Percentiles rank a stretch among this genome's conserved stretches.
phyloP scores from a whole-genome alignment of 495 filamentous ascomycete species.

The Daldinia vernicosa region DNA sequence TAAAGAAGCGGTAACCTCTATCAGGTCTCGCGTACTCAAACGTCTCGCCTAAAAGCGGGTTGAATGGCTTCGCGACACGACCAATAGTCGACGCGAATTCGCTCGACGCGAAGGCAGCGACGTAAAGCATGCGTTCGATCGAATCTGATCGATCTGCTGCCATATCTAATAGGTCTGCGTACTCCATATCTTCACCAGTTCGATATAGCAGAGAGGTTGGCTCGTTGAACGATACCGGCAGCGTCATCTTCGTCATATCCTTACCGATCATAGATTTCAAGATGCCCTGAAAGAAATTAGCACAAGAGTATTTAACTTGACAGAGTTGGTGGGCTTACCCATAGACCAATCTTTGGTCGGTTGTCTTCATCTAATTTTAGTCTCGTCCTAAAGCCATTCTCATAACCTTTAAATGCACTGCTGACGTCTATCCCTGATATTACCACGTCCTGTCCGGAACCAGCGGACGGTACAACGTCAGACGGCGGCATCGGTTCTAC shows the following conservation, averaged over 20 bases:
- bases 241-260: conserved; percentile 99
- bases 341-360: conserved; percentile 91
- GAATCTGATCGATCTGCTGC: conserved; percentile 88
- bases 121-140: conserved; percentile 93
- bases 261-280: conserved; percentile 99
- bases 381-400: conserved; percentile 78
- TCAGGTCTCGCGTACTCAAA: conserved; percentile 96
- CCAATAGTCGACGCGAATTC: conserved; percentile 97
- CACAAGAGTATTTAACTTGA: conserved; percentile 9
- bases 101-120: conserved; percentile 92
- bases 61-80: conserved; percentile 97
- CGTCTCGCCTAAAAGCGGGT: conserved; percentile 93
- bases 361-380: conserved; percentile 93
- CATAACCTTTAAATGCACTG: conserved; percentile 87
- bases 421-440: conserved; percentile 68
- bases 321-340: conserved; percentile 67
- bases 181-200: conserved; percentile 97
- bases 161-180: conserved; percentile 89
- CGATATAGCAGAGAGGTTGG: conserved; percentile 96
- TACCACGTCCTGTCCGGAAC: conserved; percentile 52
- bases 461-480: conserved; percentile 53
- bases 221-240: conserved; percentile 98
- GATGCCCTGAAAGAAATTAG: conserved; percentile 71
- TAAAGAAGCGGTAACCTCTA: conserved; percentile 96
- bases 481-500: conserved; percentile 65